phyloP scores from a whole-genome alignment of 164 flowering plant genomes.

The Vitis amurensis region DNA sequence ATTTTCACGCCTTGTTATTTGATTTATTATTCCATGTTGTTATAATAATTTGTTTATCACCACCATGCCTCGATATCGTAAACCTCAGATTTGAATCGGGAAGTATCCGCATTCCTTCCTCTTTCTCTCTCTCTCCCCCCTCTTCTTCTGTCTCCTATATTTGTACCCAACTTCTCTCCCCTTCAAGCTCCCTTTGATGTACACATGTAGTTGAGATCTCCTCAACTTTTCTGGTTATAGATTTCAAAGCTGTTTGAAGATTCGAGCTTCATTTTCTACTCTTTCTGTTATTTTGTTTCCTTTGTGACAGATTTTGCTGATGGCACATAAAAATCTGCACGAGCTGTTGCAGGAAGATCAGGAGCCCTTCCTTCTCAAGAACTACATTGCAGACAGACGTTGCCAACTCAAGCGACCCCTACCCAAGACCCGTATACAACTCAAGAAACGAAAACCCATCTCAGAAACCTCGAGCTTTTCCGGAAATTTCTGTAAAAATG shows the following conservation, averaged over 20 bases:
- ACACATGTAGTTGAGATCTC: constrained; percentile 26
- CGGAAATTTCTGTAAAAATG: constrained; percentile 38
- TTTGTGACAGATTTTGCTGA: constrained; percentile 7
- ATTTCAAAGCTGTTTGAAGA: background rate
- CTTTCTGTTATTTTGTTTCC: background rate
- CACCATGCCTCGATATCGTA: constrained; percentile 23
- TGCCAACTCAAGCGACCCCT: constrained; percentile 23
- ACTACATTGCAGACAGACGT: constrained; percentile 57
- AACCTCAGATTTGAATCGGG: constrained; percentile 30
- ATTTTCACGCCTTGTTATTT: background rate
- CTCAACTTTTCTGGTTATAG: constrained; percentile 20
- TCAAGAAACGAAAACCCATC: constrained; percentile 47
- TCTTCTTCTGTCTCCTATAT: background rate
- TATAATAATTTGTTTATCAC: constrained; percentile 13
- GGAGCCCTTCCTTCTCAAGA: constrained; percentile 75
- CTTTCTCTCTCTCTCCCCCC: constrained; percentile 2
- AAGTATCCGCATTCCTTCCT: constrained; percentile 31
- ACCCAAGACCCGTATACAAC: constrained; percentile 23
- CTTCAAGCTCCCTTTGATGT: constrained; percentile 4
- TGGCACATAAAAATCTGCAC: constrained; percentile 53
- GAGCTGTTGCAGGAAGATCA: constrained; percentile 78
- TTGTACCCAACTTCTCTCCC: background rate
- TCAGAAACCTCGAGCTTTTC: constrained; percentile 22
- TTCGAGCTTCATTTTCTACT: background rate
- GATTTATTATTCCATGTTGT: background rate